A percentile compares a stretch with the other conserved stretches of the same genome.
Evolutionary conservation across 768 basidiomycete species (phyloP).

Genomic region (Chalciporus sphaerocephalus): DNA sequence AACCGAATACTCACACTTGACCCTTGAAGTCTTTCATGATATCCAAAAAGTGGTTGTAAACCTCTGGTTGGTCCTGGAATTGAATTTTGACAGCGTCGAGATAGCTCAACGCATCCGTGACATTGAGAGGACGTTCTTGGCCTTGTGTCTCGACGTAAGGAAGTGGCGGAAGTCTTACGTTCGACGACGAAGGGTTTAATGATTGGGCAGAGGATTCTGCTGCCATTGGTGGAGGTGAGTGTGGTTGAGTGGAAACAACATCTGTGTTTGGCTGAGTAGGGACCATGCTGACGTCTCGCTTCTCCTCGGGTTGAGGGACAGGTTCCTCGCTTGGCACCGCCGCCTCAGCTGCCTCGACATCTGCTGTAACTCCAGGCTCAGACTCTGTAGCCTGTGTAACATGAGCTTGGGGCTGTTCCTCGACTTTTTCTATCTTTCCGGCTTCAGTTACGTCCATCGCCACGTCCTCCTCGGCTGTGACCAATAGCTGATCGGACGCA

Average conservation of each 20-base stretch:
- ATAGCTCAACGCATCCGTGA: slow-evolving; percentile 59
- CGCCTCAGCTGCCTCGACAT: slow-evolving; percentile 7
- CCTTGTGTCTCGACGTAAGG: slow-evolving; percentile 25
- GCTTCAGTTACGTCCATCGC: slow-evolving; percentile 22
- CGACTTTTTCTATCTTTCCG: slow-evolving; percentile 6
- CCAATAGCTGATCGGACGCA: slow-evolving; percentile 24
- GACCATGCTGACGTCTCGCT: slow-evolving; percentile 27
- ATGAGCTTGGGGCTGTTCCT: slow-evolving; percentile 12
- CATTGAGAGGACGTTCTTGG: slow-evolving; percentile 49
- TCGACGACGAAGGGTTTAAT: slow-evolving; percentile 3
- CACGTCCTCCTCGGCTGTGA: slow-evolving; percentile 18
- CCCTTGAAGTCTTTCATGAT: slow-evolving; percentile 78
- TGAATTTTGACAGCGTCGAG: slow-evolving; percentile 61
- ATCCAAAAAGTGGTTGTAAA: slow-evolving; percentile 61
- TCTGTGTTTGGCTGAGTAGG: slow-evolving; percentile 12
- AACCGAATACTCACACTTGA: slow-evolving; percentile 40
- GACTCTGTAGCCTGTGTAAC: slow-evolving; percentile 1
- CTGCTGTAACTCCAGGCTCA: slow-evolving; percentile 1
- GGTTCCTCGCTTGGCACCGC: slow-evolving; percentile 11
- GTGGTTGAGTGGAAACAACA: slow-evolving; percentile 3
- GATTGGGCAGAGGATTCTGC: slow-evolving; percentile 8
- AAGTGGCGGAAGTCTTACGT: slow-evolving; percentile 17
- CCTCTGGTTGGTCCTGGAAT: slow-evolving; percentile 55
- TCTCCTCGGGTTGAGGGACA: slow-evolving; percentile 5
- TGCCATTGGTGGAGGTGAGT: slow-evolving; percentile 12